Percentiles rank a stretch among this genome's conserved stretches.
Evolutionary conservation across 768 basidiomycete species (phyloP).

Genomic region (Rhodotorula diobovata): DNA sequence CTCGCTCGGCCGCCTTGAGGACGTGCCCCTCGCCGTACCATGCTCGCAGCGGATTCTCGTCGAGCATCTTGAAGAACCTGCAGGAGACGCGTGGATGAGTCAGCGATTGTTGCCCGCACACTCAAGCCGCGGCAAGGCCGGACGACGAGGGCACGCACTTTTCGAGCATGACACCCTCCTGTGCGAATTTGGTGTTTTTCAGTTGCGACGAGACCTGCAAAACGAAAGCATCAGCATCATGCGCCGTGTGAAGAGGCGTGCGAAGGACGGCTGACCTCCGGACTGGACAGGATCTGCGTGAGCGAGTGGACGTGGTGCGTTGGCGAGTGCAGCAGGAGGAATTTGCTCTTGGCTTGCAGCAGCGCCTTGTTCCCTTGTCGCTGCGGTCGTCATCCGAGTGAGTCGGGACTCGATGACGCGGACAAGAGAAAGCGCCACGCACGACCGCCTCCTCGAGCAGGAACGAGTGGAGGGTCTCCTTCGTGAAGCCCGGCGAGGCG

Average conservation of each 20-base stretch:
- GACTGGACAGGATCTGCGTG: conserved; percentile 87
- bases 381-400: conserved; percentile 8
- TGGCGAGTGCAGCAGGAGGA: conserved; percentile 81
- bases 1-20: conserved; percentile 79
- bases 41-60: conserved; percentile 85
- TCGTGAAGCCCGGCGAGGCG: conserved; percentile 93
- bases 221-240: background rate
- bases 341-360: conserved; percentile 74
- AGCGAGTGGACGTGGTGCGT: conserved; percentile 94
- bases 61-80: conserved; percentile 98
- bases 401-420: rapidly evolving
- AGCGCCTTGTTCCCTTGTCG: conserved; percentile 75
- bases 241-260: background rate
- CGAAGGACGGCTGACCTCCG: conserved; percentile 60
- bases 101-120: background rate
- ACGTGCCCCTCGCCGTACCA: conserved; percentile 99
- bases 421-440: background rate
- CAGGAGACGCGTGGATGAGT: background rate
- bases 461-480: conserved; percentile 78
- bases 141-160: conserved; percentile 54
- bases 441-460: conserved; percentile 71
- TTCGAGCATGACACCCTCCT: conserved; percentile 85
- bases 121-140: background rate
- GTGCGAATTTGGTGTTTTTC: conserved; percentile 93
- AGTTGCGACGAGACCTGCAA: conserved; percentile 65